Evolutionary conservation across 768 basidiomycete species (phyloP).

Genomic region (Clathrus columnatus): DNA sequence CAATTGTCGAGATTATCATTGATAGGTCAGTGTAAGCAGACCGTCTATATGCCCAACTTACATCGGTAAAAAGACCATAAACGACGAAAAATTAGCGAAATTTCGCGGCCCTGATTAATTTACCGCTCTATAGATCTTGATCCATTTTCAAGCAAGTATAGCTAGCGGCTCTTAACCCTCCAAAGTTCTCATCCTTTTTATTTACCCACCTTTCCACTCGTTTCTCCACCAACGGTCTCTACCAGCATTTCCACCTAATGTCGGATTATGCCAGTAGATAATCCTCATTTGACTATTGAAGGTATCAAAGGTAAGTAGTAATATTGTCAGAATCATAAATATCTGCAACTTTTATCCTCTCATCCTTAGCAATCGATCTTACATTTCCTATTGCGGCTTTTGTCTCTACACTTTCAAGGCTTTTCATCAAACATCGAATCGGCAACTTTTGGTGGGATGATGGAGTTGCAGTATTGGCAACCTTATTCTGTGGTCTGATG

Average conservation of each 20-base stretch:
- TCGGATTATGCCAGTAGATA: not conserved
- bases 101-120: not conserved
- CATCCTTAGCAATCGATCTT: not conserved
- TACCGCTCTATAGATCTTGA: not conserved
- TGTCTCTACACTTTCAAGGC: not conserved
- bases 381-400: not conserved
- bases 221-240: not conserved
- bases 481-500: not conserved
- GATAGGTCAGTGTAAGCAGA: too few relatives aligned
- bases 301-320: not conserved
- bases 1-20: too few relatives aligned
- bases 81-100: not conserved
- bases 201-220: not conserved
- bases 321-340: not conserved
- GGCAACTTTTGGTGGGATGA: conserved; percentile 7
- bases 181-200: not conserved
- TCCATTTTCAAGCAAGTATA: not conserved
- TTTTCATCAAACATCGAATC: not conserved
- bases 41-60: not conserved
- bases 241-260: not conserved
- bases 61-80: not conserved
- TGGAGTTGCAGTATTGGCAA: not conserved
- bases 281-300: not conserved
- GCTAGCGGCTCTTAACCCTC: not conserved
- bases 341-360: too few relatives aligned